Base-by-base conservation (phyloP, 78 protist species). In the Guillardia theta region DNA sequence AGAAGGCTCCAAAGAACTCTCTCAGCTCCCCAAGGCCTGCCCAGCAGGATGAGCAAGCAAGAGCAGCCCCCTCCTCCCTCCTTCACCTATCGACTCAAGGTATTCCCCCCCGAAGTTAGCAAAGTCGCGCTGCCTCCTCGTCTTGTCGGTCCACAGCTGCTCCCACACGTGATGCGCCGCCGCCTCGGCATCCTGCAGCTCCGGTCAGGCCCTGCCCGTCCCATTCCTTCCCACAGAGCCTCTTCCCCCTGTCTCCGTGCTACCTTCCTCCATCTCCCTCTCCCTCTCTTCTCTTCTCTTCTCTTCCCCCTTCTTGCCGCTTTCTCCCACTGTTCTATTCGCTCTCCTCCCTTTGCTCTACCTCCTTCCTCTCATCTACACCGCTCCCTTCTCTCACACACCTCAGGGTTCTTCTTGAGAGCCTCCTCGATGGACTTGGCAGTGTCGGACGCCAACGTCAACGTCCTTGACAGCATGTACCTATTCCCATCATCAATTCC, bases 1-100 rank as follows among this genome's bases (percentile, higher is more conserved):
- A 78, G 48, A 78, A 78, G 24, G 90, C 90, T 30, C 90, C 90
- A 30, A 78, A 37, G 90, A 78, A 78, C 45, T 78, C 90, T 30
- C 90, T 46, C 18, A 78, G 90, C 90, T 78, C 90, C 18, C 53
- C 39, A 24, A 78, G 90, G 1, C 90, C 90, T 58, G 27, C 70
- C 70, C 27, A 30, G 39, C 27, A 58, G 6, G 21, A 58, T 10
- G 58, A 50, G 58, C 58, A 15, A 58, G 70, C 39, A 30, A 58
- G 70, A 30, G 70, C 27, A 1, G 70, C 70, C 6, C n/a, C n/a
- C n/a, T n/a, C n/a, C n/a, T n/a, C n/a, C n/a, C n/a, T n/a, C n/a
- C n/a, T n/a, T n/a, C n/a, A 18, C 80, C 80, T 8, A 64, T 64
- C 10, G 10, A 9, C 80, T 64, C 80, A 36, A 64, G 80, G 19